Base-by-base conservation (phyloP, 192 early-diverging fungal genomes). In the Backusella macrospora region DNA sequence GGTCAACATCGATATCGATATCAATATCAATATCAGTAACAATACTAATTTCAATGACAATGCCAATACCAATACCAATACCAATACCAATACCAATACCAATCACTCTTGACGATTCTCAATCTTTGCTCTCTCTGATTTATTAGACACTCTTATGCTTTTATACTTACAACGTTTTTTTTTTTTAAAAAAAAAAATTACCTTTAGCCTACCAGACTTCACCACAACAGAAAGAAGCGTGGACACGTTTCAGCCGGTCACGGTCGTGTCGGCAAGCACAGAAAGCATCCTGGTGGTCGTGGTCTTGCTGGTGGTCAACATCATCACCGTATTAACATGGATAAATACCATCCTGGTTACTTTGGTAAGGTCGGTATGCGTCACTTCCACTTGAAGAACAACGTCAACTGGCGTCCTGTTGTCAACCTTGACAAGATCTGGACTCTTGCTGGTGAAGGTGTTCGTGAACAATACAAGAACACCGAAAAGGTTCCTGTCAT, bases 311-410 rank as follows among this genome's bases (percentile, higher is more conserved):
- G 97, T 93, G 97, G 97, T 91, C 91, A 93, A 86, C 96, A 98
- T 89, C 97, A 99, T 86, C 96, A 99, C 91, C 92, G 96, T 79
- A 98, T 97, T 86, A 96, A 97, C 90, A 96, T 99, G 93, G 97
- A 99, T 88, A 99, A 95, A 92, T 98, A 95, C 92, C 97, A 99
- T 89, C 97, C 97, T 77, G 97, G 97, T 84, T 99, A 99, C 94
- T 99, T 96, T 82, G 97, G 97, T 87, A 98, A 99, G 89, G 96
- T 99, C 86, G 97, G 97, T 96, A 97, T 97, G 97, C 93, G 97
- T 78, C 89, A 94, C 87, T 98, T 95, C 94, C 96, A 98, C 91
- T 86, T 91, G 90, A 98, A 95, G 86, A 80, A 87, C 73, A 94
- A 98, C 88, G 76, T 92, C 82, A 89, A 87, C 85, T 90, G 93